A percentile compares a stretch with the other conserved stretches of the same genome.
These are phyloP conservation scores for Allium sativum DNA, from an alignment of 106 monocot genomes.

Conservation along the genomic window DNA sequence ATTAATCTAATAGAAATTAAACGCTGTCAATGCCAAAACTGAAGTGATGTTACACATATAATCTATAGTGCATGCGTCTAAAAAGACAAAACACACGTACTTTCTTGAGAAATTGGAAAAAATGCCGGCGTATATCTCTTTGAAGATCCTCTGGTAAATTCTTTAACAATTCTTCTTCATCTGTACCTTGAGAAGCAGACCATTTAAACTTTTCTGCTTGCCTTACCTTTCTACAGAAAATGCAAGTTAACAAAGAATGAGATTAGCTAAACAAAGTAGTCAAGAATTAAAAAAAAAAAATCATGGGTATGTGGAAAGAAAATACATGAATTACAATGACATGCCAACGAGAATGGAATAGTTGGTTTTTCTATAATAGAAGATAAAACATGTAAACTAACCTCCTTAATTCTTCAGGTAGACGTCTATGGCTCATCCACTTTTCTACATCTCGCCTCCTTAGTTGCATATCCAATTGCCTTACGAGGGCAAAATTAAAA, in stretches of 20 bases:
- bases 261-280: background rate
- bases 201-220: constrained; percentile 69
- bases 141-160: constrained; percentile 77
- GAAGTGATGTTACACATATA: no score
- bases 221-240: constrained; percentile 46
- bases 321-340: background rate
- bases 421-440: constrained; percentile 62
- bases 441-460: constrained; percentile 50
- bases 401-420: constrained; percentile 34
- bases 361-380: background rate
- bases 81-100: constrained; percentile 9
- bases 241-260: background rate
- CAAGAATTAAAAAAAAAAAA: background rate
- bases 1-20: no score
- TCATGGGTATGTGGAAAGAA: background rate
- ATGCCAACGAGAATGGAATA: background rate
- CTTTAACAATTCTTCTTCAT: constrained; percentile 57
- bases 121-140: constrained; percentile 55
- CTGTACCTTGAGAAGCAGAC: constrained; percentile 66
- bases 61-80: no score
- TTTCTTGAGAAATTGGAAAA: constrained; percentile 70
- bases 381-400: background rate
- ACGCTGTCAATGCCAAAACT: no score
- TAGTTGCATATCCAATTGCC: constrained; percentile 60
- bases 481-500: constrained; percentile 5